Conservation (phyloP, 2,329 filamentous ascomycete genomes). For the Dactylonectria estremocensis region DNA sequence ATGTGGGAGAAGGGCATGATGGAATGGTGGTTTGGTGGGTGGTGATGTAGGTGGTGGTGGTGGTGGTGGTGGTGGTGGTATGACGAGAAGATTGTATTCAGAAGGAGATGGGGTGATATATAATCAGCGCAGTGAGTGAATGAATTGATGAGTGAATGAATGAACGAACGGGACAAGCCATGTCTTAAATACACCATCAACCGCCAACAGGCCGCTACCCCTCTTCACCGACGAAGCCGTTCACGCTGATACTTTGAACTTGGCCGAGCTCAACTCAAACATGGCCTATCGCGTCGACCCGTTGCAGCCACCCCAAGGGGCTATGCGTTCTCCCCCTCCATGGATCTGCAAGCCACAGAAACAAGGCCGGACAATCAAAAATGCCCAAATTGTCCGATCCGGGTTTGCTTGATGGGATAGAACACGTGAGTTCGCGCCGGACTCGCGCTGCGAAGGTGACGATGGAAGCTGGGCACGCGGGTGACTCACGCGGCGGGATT, state of each 20-base stretch:
- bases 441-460: constrained; percentile 5
- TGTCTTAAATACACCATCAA: neutral
- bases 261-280: neutral
- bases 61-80: no score
- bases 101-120: no score
- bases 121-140: no score
- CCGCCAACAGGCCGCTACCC: constrained; percentile 25
- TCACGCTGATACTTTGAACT: constrained; percentile 31
- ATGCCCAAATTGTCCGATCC: constrained; percentile 2
- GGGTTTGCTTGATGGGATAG: neutral
- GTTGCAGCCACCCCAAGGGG: constrained; percentile 13
- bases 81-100: no score
- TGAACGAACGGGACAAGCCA: neutral
- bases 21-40: neutral
- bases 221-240: neutral
- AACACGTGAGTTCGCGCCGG: constrained; percentile 27
- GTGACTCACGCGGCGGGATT: neutral
- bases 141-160: no score
- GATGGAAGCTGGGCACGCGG: neutral
- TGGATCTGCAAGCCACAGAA: neutral
- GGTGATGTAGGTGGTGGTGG: neutral
- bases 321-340: constrained; percentile 30
- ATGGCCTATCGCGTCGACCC: constrained; percentile 12
- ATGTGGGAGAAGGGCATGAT: constrained; percentile 44
- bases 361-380: constrained; percentile 7